A percentile compares a stretch with the other conserved stretches of the same genome.
These are phyloP conservation scores for Malbranchea cinnamomea DNA, from an alignment of 2,329 filamentous ascomycete genomes.

Conservation along the genomic window DNA sequence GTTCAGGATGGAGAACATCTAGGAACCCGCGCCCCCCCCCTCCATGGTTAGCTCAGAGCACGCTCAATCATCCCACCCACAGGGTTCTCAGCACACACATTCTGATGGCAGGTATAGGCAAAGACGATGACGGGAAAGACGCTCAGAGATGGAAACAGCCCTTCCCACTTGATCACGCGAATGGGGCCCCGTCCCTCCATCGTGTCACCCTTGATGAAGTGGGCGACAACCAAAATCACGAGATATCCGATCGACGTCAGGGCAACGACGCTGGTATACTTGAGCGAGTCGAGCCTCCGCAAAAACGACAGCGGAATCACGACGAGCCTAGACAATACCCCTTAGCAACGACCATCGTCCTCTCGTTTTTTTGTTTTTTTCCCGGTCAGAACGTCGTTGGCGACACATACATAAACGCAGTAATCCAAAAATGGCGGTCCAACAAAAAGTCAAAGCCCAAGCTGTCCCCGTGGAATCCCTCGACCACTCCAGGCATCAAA, in stretches of 20 bases:
- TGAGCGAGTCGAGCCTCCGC: conserved; percentile 79
- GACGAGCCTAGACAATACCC: conserved; percentile 46
- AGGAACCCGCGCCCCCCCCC: too few relatives aligned
- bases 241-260: conserved; percentile 88
- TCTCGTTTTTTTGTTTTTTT: too few relatives aligned
- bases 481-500: conserved; percentile 86
- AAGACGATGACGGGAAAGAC: conserved; percentile 93
- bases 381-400: neutral
- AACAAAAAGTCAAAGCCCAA: conserved; percentile 58
- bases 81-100: conserved; percentile 43
- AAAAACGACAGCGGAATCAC: conserved; percentile 92
- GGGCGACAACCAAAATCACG: conserved; percentile 81
- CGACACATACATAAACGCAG: conserved; percentile 66
- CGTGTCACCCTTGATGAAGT: conserved; percentile 68
- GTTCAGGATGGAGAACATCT: conserved; percentile 99
- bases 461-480: conserved; percentile 56
- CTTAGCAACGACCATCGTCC: too few relatives aligned
- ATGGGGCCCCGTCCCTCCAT: conserved; percentile 59
- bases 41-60: conserved; percentile 17
- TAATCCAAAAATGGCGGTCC: conserved; percentile 94
- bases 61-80: neutral
- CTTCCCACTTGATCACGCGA: conserved; percentile 62
- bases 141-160: conserved; percentile 62
- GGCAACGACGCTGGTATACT: conserved; percentile 89
- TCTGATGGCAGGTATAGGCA: conserved; percentile 98